A percentile compares a stretch with the other conserved stretches of the same genome.
Evolutionary conservation across 495 filamentous ascomycete genomes (phyloP).

Genomic region (Lepidopterella palustris): DNA sequence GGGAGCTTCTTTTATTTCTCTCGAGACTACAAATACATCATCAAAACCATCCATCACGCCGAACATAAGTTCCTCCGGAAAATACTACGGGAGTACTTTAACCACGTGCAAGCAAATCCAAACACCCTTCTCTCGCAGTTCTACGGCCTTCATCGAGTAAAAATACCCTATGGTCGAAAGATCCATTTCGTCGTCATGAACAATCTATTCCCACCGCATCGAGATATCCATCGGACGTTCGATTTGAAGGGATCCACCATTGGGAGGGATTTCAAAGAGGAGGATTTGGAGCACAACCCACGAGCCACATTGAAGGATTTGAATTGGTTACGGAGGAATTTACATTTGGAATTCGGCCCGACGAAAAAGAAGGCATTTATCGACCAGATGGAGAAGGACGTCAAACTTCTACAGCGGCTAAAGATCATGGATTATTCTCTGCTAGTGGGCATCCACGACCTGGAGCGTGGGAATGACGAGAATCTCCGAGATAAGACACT

Average conservation of each 20-base stretch:
- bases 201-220: slow-evolving; percentile 94
- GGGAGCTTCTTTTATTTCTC: slow-evolving; percentile 99
- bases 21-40: slow-evolving; percentile 99
- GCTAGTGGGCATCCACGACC: slow-evolving; percentile 87
- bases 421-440: slow-evolving; percentile 99
- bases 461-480: slow-evolving; percentile 84
- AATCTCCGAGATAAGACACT: slow-evolving; percentile 92
- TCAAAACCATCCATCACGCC: slow-evolving; percentile 97
- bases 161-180: slow-evolving; percentile 96
- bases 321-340: slow-evolving; percentile 86
- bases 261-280: slow-evolving; percentile 83
- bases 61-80: slow-evolving; percentile 94
- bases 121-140: slow-evolving; percentile 97
- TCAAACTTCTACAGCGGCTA: slow-evolving; percentile 72
- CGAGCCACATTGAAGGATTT: slow-evolving; percentile 92
- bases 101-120: slow-evolving; percentile 86
- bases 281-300: slow-evolving; percentile 80
- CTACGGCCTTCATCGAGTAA: slow-evolving; percentile 94
- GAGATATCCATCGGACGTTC: slow-evolving; percentile 95
- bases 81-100: slow-evolving; percentile 87
- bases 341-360: slow-evolving; percentile 80
- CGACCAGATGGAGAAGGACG: slow-evolving; percentile 80
- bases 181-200: slow-evolving; percentile 99
- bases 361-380: slow-evolving; percentile 80
- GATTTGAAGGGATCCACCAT: slow-evolving; percentile 97